These are phyloP conservation scores for Tylopilus balloui DNA, from an alignment of 768 basidiomycete species.

Conservation along the genomic window DNA sequence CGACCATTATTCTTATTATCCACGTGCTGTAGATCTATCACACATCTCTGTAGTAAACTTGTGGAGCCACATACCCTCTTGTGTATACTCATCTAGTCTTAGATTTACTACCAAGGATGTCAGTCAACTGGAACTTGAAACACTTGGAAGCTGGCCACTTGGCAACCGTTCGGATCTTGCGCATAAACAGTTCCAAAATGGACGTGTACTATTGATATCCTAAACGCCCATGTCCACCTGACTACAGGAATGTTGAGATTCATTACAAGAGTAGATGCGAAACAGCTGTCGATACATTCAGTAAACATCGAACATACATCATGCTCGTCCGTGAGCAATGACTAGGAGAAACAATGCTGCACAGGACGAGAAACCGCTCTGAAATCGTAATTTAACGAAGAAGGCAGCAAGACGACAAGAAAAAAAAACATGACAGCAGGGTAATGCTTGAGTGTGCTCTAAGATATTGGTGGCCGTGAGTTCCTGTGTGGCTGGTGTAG, in stretches of 20 bases:
- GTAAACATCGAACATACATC: constrained; percentile 6
- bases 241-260: constrained; percentile 6
- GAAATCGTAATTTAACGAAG: constrained; percentile 9
- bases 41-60: constrained; percentile 3
- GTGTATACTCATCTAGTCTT: constrained; percentile 5
- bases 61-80: constrained; percentile 7
- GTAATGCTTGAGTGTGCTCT: constrained; percentile 23
- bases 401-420: constrained; percentile 20
- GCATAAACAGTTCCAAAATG: neutral
- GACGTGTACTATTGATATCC: neutral
- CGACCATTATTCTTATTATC: constrained; percentile 13
- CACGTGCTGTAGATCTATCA: constrained; percentile 18
- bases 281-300: constrained; percentile 29
- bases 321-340: constrained; percentile 2
- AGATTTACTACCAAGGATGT: neutral
- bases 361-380: constrained; percentile 3
- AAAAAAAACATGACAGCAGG: constrained; percentile 20
- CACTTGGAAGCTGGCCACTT: neutral
- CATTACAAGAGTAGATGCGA: constrained; percentile 10
- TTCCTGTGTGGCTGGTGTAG: constrained; percentile 2
- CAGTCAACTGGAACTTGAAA: too few species aligned
- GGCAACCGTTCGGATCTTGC: neutral
- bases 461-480: constrained; percentile 22
- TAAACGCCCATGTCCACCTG: neutral
- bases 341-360: constrained; percentile 14